Evolutionary conservation across 2,329 filamentous ascomycete species (phyloP), one percentile per base, ranked within the genome.

Genomic region (Beauveria caledonica): DNA sequence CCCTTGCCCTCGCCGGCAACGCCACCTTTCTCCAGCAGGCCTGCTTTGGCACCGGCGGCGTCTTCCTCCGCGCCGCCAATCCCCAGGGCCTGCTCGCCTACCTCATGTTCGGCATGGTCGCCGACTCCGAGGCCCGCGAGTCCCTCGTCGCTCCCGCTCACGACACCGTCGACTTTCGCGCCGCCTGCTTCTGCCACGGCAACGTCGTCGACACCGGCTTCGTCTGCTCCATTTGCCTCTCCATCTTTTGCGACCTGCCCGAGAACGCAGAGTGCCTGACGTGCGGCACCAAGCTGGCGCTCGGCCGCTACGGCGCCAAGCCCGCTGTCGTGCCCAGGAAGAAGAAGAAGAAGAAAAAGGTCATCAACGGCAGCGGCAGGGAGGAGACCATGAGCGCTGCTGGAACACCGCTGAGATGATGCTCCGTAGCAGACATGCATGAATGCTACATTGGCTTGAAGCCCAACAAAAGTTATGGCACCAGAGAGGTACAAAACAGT

Each of bases 161-260:
- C 42, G 89, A 92, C 60, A 86, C 88, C 49, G 92, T 99, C 48
- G 95, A 99, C 75, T 99, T 99, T 72, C 86, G 94, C 48, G 93
- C 95, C n/a, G 94, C 94, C 3, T 99, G 94, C 72, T 99, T 99
- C 76, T 99, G 94, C 72, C 94, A 99, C 75, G 83, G 93, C 55
- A 85, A 85, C 40, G 91, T 97, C 21, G 88, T 99, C 48, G 91
- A 97, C 73, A 85, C 92, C 1, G 94, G 92, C 9, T 99, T 90
- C 71, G 93, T 99, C 42, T 99, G 94, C 78, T 96, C 90, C 63
- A 92, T 99, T 66, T 99, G 94, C 70, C 78, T 99, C 49, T 96
- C 90, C 73, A 99, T 96, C 68, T 96, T 96, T 72, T 96, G 92
- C 75, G 79, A 84, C 67, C 72, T 81, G 1, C 83, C 82, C 1